Evolutionary conservation across 2,329 filamentous ascomycete genomes (phyloP), one percentile per base, ranked within the genome.

Genomic region (Xylaria sp.): DNA sequence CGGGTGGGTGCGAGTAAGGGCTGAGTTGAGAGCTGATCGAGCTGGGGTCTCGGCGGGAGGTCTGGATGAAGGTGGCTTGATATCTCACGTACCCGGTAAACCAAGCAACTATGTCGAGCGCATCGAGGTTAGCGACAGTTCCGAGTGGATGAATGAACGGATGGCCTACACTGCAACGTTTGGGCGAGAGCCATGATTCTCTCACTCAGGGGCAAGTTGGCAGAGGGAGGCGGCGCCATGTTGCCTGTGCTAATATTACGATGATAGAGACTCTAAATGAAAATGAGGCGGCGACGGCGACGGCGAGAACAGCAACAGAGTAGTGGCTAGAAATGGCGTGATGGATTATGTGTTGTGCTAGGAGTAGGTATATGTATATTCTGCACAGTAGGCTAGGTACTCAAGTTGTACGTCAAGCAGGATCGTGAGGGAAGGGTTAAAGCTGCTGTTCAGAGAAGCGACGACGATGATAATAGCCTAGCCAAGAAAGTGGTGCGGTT

Each of bases 151-250:
- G 15, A 39, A 31, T 28, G 15, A 28, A 36, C 7, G 70, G 39
- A 62, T 73, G 68, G 56, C 84, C 81, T 89, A 92, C 95, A 99
- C 86, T 98, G 96, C 75, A 98, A 86, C 55, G 94, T 98, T 82
- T 97, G 90, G 74, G 91, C 94, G 75, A 98, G 87, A 75, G 88
- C 86, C 77, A 93, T 82, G 69, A 97, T 84, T 79, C 94, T 89
- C 84, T 96, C 90, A 78, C 85, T 83, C 77, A 96, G 85, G 80
- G 93, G 90, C 81, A 92, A 82, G 75, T 84, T 87, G 67, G 91
- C 84, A 68, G 91, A 84, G 73, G 92, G 91, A 81, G 92, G 91
- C 83, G 92, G 91, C 82, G 92, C 89, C 91, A 93, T 93, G 67
- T 75, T 77, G 68, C 60, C 66, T 49, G 43, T 54, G 52, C 33